Evolutionary conservation across 176 grass and related monocot genomes (phyloP).

Genomic region (Carex pumila): DNA sequence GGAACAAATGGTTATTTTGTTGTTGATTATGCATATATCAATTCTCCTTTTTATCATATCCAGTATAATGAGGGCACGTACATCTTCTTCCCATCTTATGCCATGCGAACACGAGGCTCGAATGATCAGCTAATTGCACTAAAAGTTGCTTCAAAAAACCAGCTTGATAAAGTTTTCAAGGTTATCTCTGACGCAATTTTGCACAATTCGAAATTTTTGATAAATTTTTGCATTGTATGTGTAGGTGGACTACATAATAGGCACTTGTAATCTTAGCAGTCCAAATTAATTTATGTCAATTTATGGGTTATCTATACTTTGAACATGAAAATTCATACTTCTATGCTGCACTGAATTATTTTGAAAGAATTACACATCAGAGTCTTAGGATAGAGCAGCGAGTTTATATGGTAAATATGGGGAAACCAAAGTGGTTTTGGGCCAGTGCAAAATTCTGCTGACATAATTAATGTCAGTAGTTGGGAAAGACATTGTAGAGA

Average conservation of each 20-base stretch:
- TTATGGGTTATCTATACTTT: background rate
- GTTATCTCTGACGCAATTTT: constrained; percentile 22
- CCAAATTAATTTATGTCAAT: constrained; percentile 1
- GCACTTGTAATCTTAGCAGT: background rate
- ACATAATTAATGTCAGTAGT: constrained; percentile 1
- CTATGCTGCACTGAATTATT: background rate
- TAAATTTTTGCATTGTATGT: background rate
- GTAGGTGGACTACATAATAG: background rate
- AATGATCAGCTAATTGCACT: constrained; percentile 87
- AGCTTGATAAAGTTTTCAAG: constrained; percentile 77
- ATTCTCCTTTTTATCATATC: constrained; percentile 7
- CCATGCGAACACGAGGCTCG: constrained; percentile 89
- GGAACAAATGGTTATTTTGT: background rate
- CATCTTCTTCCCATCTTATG: constrained; percentile 78
- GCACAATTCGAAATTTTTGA: background rate
- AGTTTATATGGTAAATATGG: background rate
- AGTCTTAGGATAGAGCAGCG: background rate
- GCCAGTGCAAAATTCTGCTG: background rate
- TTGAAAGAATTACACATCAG: background rate
- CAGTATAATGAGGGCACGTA: constrained; percentile 80
- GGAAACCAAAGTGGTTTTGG: background rate
- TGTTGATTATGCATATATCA: background rate
- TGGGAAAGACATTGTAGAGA: background rate
- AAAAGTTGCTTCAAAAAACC: constrained; percentile 63
- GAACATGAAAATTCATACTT: background rate